These are phyloP conservation scores for Thielaviopsis cerberus DNA, from an alignment of 2,329 filamentous ascomycete genomes.

Conservation along the genomic window DNA sequence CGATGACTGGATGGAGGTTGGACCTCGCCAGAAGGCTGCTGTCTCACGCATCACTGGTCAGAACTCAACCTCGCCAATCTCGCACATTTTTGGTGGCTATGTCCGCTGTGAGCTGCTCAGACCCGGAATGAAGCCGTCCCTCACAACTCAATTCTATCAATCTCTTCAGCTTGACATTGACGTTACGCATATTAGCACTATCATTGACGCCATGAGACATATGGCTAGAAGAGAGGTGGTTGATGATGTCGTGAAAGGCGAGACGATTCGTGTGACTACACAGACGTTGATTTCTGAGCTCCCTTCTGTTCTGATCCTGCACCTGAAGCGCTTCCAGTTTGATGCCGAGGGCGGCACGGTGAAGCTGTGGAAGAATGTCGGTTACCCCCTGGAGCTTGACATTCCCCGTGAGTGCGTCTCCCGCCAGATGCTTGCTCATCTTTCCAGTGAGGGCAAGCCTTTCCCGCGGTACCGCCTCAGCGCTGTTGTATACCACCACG, in stretches of 20 bases:
- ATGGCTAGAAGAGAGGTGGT: constrained; percentile 70
- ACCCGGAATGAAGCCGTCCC: constrained; percentile 70
- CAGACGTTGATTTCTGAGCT: constrained; percentile 86
- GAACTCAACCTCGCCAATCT: constrained; percentile 61
- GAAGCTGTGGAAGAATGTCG: constrained; percentile 97
- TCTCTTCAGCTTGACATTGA: constrained; percentile 90
- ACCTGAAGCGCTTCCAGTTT: constrained; percentile 94
- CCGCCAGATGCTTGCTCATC: constrained; percentile 48
- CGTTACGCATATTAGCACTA: constrained; percentile 68
- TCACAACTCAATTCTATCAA: constrained; percentile 85
- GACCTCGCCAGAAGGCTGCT: constrained; percentile 71
- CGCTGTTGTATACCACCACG: constrained; percentile 90
- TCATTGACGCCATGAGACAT: constrained; percentile 73
- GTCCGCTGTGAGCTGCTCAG: constrained; percentile 77
- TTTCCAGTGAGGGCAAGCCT: constrained; percentile 44
- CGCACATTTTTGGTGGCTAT: constrained; percentile 84
- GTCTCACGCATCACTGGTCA: constrained; percentile 73
- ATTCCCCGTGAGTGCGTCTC: constrained; percentile 82
- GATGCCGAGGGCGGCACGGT: constrained; percentile 73
- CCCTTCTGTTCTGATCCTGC: constrained; percentile 79
- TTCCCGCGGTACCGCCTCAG: constrained; percentile 72
- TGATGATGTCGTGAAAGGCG: constrained; percentile 61
- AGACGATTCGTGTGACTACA: constrained; percentile 65
- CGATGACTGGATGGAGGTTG: constrained; percentile 85
- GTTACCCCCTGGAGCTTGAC: constrained; percentile 85